Evolutionary conservation across 179 eudicot species (phyloP), one percentile per base, ranked within the genome.

Genomic region (Silene noctiflora): DNA sequence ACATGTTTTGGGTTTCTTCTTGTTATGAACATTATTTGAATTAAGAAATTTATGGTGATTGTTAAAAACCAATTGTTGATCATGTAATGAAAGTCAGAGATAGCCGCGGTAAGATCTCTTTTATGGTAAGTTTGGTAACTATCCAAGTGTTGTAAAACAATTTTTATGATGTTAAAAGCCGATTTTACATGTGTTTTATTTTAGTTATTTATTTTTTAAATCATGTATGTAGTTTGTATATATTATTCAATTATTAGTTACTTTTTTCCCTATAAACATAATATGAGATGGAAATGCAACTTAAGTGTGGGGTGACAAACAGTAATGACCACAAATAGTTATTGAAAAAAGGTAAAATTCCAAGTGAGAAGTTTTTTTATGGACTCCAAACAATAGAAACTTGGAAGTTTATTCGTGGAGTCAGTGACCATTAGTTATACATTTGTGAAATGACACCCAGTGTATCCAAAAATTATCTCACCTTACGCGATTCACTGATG

Each of bases 11-110:
- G 46, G 46, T 39, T 39, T 6, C 46, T 20, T 21, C 39, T 33
- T 33, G 39, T 33, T 33, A 33, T 33, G 39, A 33, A 33, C 39
- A 33, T 19, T 63, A 22, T 9, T 56, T 31, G 10, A 69, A 14
- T 53, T 16, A 60, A 51, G 58, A 51, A 62, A 62, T 4, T 24
- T 63, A 27, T 35, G 72, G 55, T 58, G 35, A 48, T 29, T 77
- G 25, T 73, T 60, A 27, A 1, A 27, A 4, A 56, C 59, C 22
- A 64, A 35, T 39, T 13, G 1, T 22, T 76, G 67, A 68, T 76
- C 10, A 20, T 55, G 6, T 6, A 58, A 24, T 22, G 42, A 9
- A 9, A 33, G 17, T 25, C 62, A 42, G 69, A 10, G 16, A 63
- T 21, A 21, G 20, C 31, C 8, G 14, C 0, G 51, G 6, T 67